Evolutionary conservation across 2,329 filamentous ascomycete genomes (phyloP), one percentile per base, ranked within the genome.

Genomic region (Talaromyces islandicus): DNA sequence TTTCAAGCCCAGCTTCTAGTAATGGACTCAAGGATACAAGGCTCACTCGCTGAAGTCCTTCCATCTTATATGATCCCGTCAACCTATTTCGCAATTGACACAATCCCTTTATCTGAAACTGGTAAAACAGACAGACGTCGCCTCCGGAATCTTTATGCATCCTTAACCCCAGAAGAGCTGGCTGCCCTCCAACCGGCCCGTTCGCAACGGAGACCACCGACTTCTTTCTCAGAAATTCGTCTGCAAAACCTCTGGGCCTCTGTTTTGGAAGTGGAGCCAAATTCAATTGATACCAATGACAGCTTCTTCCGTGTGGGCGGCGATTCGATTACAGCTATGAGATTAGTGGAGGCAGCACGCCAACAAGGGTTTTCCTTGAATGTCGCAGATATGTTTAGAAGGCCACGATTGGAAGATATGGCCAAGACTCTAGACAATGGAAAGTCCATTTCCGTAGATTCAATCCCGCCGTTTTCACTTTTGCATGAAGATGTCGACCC

Each of bases 221-320:
- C 19, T 24, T 29, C 53, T 35, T 19, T 41, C 1, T 29, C 32
- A 25, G 51, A 78, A 60, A 59, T 66, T 11, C 51, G 51, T 29
- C n/a, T 67, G 7, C 63, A 59, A 24, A 25, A 61, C 30, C 41
- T 67, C 9, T 70, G 67, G 64, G 61, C 64, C 10, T 56, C 63
- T 3, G 58, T 67, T 10, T 58, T 70, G 7, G 59, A 62, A 5
- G 25, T 70, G n/a, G 54, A 63, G 1, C 9, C 62, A 4, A 62
- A 64, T 9, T 52, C 58, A 19, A 64, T 69, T 48, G 56, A 64
- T 11, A 38, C 63, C 5, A 64, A 67, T 24, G 65, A 69, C 19
- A 67, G 65, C 43, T 73, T 73, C 61, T 70, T 73, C 51, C 61
- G 64, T n/a, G 56, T 71, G 4, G 71, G 71, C n/a, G 66, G 66